A percentile compares a stretch with the other conserved stretches of the same genome.
These are phyloP conservation scores for Streptanthus diversifolius DNA, from an alignment of 345 rosid genomes.

Conservation along the genomic window DNA sequence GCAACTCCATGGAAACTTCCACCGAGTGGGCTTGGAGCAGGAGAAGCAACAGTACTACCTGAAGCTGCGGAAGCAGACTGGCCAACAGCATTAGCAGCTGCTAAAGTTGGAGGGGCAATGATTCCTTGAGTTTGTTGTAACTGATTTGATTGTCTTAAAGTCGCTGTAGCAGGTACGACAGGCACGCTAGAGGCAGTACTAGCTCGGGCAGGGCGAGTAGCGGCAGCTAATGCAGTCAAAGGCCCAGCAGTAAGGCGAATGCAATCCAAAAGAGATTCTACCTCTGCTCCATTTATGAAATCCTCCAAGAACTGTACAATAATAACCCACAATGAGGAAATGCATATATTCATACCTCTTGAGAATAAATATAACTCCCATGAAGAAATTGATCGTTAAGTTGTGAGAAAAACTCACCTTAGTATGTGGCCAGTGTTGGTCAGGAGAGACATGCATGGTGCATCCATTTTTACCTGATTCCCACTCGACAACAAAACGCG, in stretches of 20 bases:
- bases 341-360: neutral
- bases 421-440: conserved; percentile 99
- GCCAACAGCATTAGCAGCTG: conserved; percentile 43
- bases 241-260: conserved; percentile 98
- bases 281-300: conserved; percentile 94
- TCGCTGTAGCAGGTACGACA: conserved; percentile 43
- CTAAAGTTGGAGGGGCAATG: conserved; percentile 38
- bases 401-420: conserved; percentile 46
- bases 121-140: conserved; percentile 58
- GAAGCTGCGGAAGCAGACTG: conserved; percentile 46
- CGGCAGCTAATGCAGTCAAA: conserved; percentile 90
- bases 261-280: conserved; percentile 94
- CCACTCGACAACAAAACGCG: conserved; percentile 99
- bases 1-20: conserved; percentile 66
- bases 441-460: conserved; percentile 99
- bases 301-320: conserved; percentile 75
- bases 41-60: conserved; percentile 48
- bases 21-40: conserved; percentile 54
- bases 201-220: conserved; percentile 97
- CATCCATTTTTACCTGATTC: conserved; percentile 96
- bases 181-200: conserved; percentile 64
- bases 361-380: neutral
- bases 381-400: conserved; percentile 3
- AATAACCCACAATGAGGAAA: conserved; percentile 2
- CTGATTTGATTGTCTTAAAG: conserved; percentile 67